phyloP scores from a whole-genome alignment of 805 yeast genomes.

The Cyberlindnera sargentensis region DNA sequence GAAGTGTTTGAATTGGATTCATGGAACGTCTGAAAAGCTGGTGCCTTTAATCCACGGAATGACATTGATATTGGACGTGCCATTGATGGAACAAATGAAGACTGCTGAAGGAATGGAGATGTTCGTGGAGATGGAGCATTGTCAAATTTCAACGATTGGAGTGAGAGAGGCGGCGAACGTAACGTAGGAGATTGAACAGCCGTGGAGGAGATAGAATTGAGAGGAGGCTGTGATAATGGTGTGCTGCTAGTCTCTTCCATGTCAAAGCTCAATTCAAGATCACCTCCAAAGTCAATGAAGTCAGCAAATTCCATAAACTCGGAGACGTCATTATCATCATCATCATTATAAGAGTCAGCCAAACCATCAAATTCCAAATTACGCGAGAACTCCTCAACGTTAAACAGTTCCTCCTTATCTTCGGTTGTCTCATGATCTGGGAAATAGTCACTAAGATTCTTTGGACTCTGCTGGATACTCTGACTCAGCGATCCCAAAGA shows the following conservation, averaged over 20 bases:
- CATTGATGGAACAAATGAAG: slow-evolving; percentile 10
- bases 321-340: slow-evolving; percentile 27
- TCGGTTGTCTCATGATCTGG: slow-evolving; percentile 8
- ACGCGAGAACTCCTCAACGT: slow-evolving; percentile 22
- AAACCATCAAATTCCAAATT: slow-evolving; percentile 14
- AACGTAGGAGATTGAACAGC: not conserved
- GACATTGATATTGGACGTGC: slow-evolving; percentile 40
- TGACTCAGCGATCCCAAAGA: slow-evolving; percentile 8
- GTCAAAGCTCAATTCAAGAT: slow-evolving; percentile 29
- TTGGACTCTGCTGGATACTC: slow-evolving; percentile 10
- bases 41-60: slow-evolving; percentile 56
- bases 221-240: slow-evolving; percentile 14
- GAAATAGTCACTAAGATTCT: slow-evolving; percentile 2
- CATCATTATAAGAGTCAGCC: slow-evolving; percentile 6
- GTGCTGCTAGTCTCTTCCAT: slow-evolving; percentile 10
- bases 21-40: slow-evolving; percentile 39
- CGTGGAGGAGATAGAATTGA: slow-evolving; percentile 4
- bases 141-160: slow-evolving; percentile 6
- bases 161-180: not conserved
- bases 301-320: slow-evolving; percentile 40
- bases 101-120: slow-evolving; percentile 20
- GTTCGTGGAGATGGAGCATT: slow-evolving; percentile 1
- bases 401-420: slow-evolving; percentile 19
- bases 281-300: slow-evolving; percentile 40
- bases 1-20: slow-evolving; percentile 14